Evolutionary conservation across 1,139 yeast species (phyloP).

Genomic region (Magnusiomyces suaveolens): DNA sequence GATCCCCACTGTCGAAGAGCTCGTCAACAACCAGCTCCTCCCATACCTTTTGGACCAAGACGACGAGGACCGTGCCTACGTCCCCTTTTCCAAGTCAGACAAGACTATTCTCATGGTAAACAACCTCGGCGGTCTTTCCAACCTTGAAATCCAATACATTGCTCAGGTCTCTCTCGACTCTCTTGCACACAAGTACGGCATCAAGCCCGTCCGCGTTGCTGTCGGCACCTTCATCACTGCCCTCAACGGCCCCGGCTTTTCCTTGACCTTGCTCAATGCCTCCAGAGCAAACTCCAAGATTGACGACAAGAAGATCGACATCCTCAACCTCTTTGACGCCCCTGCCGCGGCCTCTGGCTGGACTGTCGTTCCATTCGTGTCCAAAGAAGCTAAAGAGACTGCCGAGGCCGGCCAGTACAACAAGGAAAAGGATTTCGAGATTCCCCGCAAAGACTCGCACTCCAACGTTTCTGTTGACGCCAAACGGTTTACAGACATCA

Average conservation of each 20-base stretch:
- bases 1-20: constrained; percentile 42
- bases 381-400: constrained; percentile 34
- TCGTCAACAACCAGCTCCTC: constrained; percentile 30
- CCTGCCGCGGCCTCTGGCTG: constrained; percentile 79
- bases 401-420: constrained; percentile 29
- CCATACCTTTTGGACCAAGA: constrained; percentile 24
- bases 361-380: constrained; percentile 39
- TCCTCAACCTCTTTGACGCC: constrained; percentile 46
- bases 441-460: constrained; percentile 19
- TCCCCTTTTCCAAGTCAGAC: constrained; percentile 50
- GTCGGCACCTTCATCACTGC: constrained; percentile 78
- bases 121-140: constrained; percentile 79
- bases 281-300: constrained; percentile 33
- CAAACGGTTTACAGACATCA: constrained; percentile 32
- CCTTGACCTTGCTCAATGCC: constrained; percentile 64
- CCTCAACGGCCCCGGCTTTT: constrained; percentile 83
- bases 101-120: constrained; percentile 62
- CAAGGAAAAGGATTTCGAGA: constrained; percentile 15
- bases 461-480: constrained; percentile 40
- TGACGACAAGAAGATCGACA: constrained; percentile 20
- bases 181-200: constrained; percentile 39
- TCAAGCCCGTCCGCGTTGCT: constrained; percentile 55
- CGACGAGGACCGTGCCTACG: constrained; percentile 35
- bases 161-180: constrained; percentile 41
- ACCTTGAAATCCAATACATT: constrained; percentile 62